Percentiles rank a stretch among this genome's conserved stretches.
Evolutionary conservation across 768 basidiomycete genomes (phyloP).

Genomic region (Calocera viscosa): DNA sequence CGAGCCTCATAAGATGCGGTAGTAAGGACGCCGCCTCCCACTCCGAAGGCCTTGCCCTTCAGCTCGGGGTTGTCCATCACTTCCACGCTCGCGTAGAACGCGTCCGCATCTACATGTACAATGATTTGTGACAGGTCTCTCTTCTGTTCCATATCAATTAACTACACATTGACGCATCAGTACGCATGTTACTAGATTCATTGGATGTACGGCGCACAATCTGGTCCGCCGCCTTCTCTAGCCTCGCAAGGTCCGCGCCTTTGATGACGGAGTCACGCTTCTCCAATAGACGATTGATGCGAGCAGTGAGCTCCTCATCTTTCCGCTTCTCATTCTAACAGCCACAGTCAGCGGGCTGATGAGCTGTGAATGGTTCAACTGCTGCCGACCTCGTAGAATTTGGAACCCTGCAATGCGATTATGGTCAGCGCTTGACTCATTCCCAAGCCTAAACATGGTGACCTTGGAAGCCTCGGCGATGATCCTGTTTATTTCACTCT

Average conservation of each 20-base stretch:
- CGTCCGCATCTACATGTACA: conserved; percentile 94
- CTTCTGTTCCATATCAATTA: conserved; percentile 56
- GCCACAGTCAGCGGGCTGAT: conserved; percentile 8
- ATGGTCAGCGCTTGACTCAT: not conserved
- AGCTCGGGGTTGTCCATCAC: conserved; percentile 47
- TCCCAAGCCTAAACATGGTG: no score
- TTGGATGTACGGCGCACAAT: conserved; percentile 38
- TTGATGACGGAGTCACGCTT: conserved; percentile 46
- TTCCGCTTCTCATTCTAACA: conserved; percentile 76
- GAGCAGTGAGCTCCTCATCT: conserved; percentile 69
- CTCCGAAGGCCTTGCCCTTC: conserved; percentile 38
- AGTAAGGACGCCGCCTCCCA: conserved; percentile 69
- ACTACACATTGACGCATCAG: conserved; percentile 16
- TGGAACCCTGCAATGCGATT: conserved; percentile 44
- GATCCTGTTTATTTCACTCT: conserved; percentile 72
- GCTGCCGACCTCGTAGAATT: conserved; percentile 64
- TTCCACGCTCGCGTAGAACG: conserved; percentile 78
- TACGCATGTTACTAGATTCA: not conserved
- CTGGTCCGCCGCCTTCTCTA: conserved; percentile 57
- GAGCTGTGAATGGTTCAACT: not conserved
- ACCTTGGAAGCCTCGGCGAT: conserved; percentile 79
- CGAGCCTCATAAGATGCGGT: conserved; percentile 91
- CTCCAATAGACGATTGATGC: conserved; percentile 57
- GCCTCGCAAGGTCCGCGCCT: conserved; percentile 44
- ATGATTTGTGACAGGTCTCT: conserved; percentile 74